Base-by-base conservation (phyloP, 177 flowering plant species). In the Vitis hybrid region DNA sequence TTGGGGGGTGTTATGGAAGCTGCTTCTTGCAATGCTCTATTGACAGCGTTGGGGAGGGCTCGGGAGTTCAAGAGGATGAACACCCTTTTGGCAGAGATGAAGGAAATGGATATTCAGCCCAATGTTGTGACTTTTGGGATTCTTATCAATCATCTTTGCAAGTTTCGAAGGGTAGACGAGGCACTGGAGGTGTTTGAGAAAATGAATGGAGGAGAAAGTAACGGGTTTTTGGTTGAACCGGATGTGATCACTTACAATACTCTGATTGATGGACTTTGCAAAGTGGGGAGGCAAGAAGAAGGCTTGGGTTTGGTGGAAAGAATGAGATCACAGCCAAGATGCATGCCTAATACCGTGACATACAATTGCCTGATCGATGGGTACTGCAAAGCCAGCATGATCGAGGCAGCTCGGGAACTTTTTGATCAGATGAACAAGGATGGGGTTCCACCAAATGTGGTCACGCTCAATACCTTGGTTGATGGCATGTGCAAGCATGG, bases 311-410 rank as follows among this genome's bases (percentile, higher is more conserved):
- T 92, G 82, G 52, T 88, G 78, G 75, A 81, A 56, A 67, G 57
- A 64, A 90, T 94, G 97, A 84, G 67, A 68, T 60, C 57, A 17
- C 60, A 79, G 40, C 56, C 62, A 19, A 78, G 74, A 0, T 87
- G 85, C 51, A 51, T 63, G 17, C 94, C 94, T 0, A 86, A 79
- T 70, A 73, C 76, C 0, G 76, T 80, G 2, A 94, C 98, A 1
- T 94, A 83, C 72, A 94, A 91, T 74, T 80, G 89, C 74, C 69
- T 94, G 75, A 89, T 94, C 40, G 84, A 87, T 70, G 91, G 99
- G 56, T 89, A 85, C 61, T 86, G 87, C 74, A 92, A 84, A 77
- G 79, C 82, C 1, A 91, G 97, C 12, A 86, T 87, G 64, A 79
- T 90, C 18, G 91, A 90, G 19, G 82, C 17, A 55, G 79, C 88